phyloP scores from a whole-genome alignment of 2,329 filamentous ascomycete species.

The Curvularia verruculosa region DNA sequence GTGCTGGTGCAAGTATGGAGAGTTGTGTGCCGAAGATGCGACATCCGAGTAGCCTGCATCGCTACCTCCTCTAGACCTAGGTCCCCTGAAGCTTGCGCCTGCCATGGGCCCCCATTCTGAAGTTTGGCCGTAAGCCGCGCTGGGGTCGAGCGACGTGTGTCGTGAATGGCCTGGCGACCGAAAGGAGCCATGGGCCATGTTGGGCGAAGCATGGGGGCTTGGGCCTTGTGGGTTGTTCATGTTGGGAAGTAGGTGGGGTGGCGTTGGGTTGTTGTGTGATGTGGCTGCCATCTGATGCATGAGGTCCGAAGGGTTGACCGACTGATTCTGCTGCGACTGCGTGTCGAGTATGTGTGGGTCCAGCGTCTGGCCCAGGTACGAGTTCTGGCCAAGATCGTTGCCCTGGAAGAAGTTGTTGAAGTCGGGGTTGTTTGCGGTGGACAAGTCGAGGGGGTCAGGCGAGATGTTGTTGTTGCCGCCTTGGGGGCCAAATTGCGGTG shows the following conservation, averaged over 20 bases:
- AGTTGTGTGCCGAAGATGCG: slow-evolving; percentile 76
- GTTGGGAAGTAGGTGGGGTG: slow-evolving; percentile 63
- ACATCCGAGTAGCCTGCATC: slow-evolving; percentile 82
- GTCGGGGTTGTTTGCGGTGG: slow-evolving; percentile 32
- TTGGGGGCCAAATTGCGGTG: slow-evolving; percentile 49
- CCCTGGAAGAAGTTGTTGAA: slow-evolving; percentile 64
- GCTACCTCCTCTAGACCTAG: slow-evolving; percentile 78
- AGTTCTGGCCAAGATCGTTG: slow-evolving; percentile 59
- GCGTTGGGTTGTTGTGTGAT: slow-evolving; percentile 58
- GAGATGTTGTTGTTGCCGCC: slow-evolving; percentile 46
- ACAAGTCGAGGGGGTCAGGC: slow-evolving; percentile 46
- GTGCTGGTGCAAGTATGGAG: slow-evolving; percentile 77
- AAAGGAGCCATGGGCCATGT: slow-evolving; percentile 59
- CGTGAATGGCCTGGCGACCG: slow-evolving; percentile 63
- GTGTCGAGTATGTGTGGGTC: slow-evolving; percentile 52
- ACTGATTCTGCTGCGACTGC: slow-evolving; percentile 50
- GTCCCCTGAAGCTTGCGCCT: slow-evolving; percentile 70
- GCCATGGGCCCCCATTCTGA: slow-evolving; percentile 65
- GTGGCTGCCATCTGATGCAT: slow-evolving; percentile 60
- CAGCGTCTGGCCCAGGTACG: slow-evolving; percentile 60
- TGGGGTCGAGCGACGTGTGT: slow-evolving; percentile 66
- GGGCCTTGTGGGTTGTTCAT: slow-evolving; percentile 59
- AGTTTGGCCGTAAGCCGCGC: slow-evolving; percentile 62
- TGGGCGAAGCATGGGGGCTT: slow-evolving; percentile 61
- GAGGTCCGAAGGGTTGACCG: slow-evolving; percentile 54